Evolutionary conservation across 177 flowering plant species (phyloP).

Genomic region (Vitis hybrid): DNA sequence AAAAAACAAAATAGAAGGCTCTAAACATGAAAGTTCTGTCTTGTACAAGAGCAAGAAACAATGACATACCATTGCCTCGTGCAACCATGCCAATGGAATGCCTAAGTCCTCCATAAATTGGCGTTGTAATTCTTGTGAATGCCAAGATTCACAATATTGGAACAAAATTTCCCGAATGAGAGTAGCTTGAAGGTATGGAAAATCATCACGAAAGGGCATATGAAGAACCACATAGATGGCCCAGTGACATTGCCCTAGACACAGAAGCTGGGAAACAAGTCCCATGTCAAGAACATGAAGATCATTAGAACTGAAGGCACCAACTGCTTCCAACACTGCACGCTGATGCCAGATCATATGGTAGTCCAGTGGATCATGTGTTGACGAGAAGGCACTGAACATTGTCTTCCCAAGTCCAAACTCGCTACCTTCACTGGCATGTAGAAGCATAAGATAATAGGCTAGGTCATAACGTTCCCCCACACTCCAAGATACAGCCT

Average conservation of each 20-base stretch:
- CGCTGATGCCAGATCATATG: conserved; percentile 99
- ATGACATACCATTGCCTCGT: conserved; percentile 83
- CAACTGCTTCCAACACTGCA: conserved; percentile 79
- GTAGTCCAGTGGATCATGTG: conserved; percentile 90
- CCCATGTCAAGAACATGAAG: conserved; percentile 95
- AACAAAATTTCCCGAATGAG: conserved; percentile 87
- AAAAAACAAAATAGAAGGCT: neutral
- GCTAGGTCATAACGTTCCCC: conserved; percentile 69
- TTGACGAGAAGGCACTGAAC: conserved; percentile 94
- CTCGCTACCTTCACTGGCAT: conserved; percentile 58
- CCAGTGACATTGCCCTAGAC: conserved; percentile 88
- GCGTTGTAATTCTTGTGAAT: conserved; percentile 63
- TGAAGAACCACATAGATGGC: conserved; percentile 98
- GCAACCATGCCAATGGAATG: conserved; percentile 84
- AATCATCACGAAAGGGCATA: conserved; percentile 74
- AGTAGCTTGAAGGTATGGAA: conserved; percentile 73
- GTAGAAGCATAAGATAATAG: conserved; percentile 94
- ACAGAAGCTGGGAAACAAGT: conserved; percentile 79
- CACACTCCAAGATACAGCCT: conserved; percentile 28
- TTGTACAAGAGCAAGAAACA: neutral
- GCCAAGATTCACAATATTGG: conserved; percentile 96
- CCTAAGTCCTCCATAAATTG: conserved; percentile 82
- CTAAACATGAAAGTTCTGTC: neutral
- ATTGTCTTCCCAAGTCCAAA: conserved; percentile 66
- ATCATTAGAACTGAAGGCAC: conserved; percentile 75